Evolutionary conservation across 2,329 filamentous ascomycete genomes (phyloP).

Genomic region (Hawksworthiomyces lignivorus): DNA sequence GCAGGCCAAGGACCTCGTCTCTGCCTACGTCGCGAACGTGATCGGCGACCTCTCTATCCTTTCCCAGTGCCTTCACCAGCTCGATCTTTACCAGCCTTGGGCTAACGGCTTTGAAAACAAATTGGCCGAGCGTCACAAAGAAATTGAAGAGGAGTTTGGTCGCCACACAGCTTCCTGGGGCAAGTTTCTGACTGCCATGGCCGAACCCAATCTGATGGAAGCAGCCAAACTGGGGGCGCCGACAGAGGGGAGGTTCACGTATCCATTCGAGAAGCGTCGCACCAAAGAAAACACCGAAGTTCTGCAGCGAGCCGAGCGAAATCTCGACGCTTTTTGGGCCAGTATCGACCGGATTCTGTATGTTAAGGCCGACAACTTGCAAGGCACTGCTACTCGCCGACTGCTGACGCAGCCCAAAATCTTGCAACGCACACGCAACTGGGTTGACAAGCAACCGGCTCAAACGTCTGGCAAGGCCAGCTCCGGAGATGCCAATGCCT

Average conservation of each 20-base stretch:
- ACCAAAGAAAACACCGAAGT: constrained; percentile 35
- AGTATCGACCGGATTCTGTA: constrained; percentile 22
- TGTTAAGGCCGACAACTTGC: constrained; percentile 15
- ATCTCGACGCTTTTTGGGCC: constrained; percentile 41
- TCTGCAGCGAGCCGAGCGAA: constrained; percentile 37
- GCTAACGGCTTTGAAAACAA: constrained; percentile 30
- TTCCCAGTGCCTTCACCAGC: constrained; percentile 33
- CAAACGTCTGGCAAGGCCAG: too few species aligned
- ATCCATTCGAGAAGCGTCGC: constrained; percentile 35
- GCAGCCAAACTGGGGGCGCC: constrained; percentile 24
- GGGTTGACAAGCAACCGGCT: constrained; percentile 26
- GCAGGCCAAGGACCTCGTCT: constrained; percentile 28
- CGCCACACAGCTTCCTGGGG: constrained; percentile 11
- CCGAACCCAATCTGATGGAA: constrained; percentile 10
- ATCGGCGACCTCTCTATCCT: constrained; percentile 40
- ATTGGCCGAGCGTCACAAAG: constrained; percentile 17
- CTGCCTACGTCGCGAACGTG: constrained; percentile 24
- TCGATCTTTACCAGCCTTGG: constrained; percentile 42
- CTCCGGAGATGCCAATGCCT: too few species aligned
- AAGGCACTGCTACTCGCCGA: constrained; percentile 19
- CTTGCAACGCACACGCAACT: constrained; percentile 41
- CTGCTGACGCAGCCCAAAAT: constrained; percentile 26
- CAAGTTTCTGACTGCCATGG: constrained; percentile 13
- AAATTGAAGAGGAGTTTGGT: constrained; percentile 21
- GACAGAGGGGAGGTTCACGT: constrained; percentile 31